Evolutionary conservation across 805 yeast genomes (phyloP), one percentile per base, ranked within the genome.

Genomic region (Yarrowia divulgata): DNA sequence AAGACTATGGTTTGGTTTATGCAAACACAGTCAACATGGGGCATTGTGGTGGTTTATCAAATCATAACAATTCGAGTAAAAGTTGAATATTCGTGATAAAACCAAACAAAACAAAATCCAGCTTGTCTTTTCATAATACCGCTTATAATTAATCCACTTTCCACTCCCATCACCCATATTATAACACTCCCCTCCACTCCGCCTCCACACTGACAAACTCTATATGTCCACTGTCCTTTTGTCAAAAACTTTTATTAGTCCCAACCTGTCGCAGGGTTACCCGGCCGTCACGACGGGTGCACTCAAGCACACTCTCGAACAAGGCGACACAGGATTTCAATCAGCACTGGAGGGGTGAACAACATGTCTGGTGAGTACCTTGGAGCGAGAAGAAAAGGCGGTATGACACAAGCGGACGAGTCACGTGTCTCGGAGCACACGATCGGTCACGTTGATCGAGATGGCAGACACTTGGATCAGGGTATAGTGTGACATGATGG

Each of bases 311-410:
- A 10, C 66, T 32, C 46, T 18, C 42, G 12, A 34, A 32, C 37
- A 39, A 45, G 66, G 42, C 50, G 18, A 45, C 66, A 39, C 66
- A 13, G 52, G 66, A 45, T 43, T 45, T 60, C 52, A 34, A 60
- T 60, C 66, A 60, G 66, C 66, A 60, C 66, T 60, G 66, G 66
- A 43, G 66, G 66, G 66, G 66, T 60, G 66, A 60, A 60, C 66
- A 60, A 32, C 66, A 60, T 60, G 66, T 60, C 66, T 42, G 66
- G 66, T 60, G 52, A 60, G 66, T 60, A 57, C 40, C 29, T 23
- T 23, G 29, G 29, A 23, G 39, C 16, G 35, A 54, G 35, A 54
- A 35, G 23, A 12, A 45, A 10, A 0, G 6, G 45, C 16, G 14
- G 19, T 23, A 37, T 14, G 45, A 29, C 13, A 8, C 12, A 2